phyloP scores from a whole-genome alignment of 1,284 basidiomycete genomes.

The Melampsora occidentalis region DNA sequence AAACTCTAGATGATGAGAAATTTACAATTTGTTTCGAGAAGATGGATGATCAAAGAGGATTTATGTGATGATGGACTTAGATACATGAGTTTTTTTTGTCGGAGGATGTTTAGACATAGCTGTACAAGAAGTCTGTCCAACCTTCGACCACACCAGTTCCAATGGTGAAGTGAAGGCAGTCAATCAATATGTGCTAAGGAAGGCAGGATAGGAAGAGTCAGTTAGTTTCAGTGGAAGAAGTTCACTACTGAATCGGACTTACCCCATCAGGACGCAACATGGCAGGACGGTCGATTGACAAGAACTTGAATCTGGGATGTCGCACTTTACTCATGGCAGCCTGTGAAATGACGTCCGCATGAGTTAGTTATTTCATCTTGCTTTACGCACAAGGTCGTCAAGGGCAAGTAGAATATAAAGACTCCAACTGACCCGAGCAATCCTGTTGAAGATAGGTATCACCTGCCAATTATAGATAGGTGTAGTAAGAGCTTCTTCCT shows the following conservation, averaged over 20 bases:
- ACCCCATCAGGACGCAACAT: constrained; percentile 38
- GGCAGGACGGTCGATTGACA: constrained; percentile 31
- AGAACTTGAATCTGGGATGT: constrained; percentile 26
- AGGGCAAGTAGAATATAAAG: neutral
- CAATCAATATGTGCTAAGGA: constrained; percentile 35
- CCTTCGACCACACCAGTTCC: constrained; percentile 32
- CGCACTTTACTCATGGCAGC: constrained; percentile 26
- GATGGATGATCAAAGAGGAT: no score
- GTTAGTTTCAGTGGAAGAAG: neutral
- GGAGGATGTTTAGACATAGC: constrained; percentile 10
- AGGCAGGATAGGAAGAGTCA: neutral
- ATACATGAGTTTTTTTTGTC: no score
- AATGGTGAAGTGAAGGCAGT: constrained; percentile 41
- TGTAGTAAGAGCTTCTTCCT: constrained; percentile 32
- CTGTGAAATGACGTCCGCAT: neutral
- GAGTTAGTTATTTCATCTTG: neutral
- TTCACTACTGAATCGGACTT: neutral
- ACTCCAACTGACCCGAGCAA: constrained; percentile 21
- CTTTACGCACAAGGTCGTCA: no score
- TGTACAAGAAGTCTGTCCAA: constrained; percentile 40
- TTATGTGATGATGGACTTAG: no score
- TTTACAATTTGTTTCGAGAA: no score
- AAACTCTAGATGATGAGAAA: no score
- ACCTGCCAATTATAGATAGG: constrained; percentile 37
- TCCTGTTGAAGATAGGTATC: constrained; percentile 38